Percentiles rank a stretch among this genome's conserved stretches.
These are phyloP conservation scores for Tylopilus sp. DNA, from an alignment of 1,284 basidiomycete genomes.

Conservation along the genomic window DNA sequence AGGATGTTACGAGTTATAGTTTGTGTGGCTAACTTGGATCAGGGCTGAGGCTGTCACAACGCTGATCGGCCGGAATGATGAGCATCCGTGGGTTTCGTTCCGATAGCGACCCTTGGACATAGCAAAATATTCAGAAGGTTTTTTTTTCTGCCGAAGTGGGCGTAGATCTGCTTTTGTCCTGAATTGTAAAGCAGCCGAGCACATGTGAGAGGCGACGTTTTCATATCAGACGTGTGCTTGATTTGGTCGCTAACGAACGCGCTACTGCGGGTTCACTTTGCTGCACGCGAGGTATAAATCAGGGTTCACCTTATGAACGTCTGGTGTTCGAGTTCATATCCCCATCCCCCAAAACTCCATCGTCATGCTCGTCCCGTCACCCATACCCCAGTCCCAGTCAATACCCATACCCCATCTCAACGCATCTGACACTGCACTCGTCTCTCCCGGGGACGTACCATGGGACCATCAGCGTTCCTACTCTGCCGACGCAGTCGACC, in stretches of 20 bases:
- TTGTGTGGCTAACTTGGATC: constrained; percentile 14
- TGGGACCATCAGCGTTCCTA: constrained; percentile 47
- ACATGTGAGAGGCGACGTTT: constrained; percentile 34
- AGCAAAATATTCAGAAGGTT: constrained; percentile 17
- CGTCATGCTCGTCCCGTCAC: constrained; percentile 14
- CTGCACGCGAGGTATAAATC: constrained; percentile 34
- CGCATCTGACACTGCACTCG: constrained; percentile 51
- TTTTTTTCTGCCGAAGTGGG: constrained; percentile 22
- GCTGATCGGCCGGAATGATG: constrained; percentile 23
- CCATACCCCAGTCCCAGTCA: constrained; percentile 37
- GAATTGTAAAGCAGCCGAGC: constrained; percentile 30
- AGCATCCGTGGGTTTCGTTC: constrained; percentile 13
- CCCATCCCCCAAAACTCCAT: constrained; percentile 12
- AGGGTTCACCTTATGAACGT: constrained; percentile 20
- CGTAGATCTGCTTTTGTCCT: constrained; percentile 27
- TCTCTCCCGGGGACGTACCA: constrained; percentile 38
- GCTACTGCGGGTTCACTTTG: constrained; percentile 26
- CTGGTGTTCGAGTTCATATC: constrained; percentile 19
- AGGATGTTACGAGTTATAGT: constrained; percentile 16
- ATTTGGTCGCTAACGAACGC: constrained; percentile 33
- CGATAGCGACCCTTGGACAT: constrained; percentile 14
- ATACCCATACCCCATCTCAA: constrained; percentile 56
- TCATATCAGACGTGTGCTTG: constrained; percentile 34
- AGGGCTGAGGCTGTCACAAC: constrained; percentile 16
- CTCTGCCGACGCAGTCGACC: constrained; percentile 38